phyloP scores from a whole-genome alignment of 1,284 basidiomycete genomes.

The Golubevia pallescens region DNA sequence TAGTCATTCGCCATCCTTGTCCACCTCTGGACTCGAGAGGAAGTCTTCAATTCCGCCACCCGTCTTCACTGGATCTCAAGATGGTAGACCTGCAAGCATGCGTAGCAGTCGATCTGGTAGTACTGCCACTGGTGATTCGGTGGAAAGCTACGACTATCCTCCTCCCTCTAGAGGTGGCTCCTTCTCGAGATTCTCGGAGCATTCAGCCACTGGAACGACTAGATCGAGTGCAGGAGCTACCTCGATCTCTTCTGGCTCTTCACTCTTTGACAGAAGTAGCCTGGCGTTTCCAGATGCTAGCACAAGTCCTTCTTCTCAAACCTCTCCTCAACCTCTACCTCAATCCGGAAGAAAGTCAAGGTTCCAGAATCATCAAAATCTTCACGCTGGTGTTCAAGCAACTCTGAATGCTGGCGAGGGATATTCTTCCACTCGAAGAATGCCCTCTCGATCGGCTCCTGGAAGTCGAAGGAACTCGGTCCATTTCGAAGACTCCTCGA shows the following conservation, averaged over 20 bases:
- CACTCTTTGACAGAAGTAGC: neutral
- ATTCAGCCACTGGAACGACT: neutral
- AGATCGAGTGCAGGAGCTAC: neutral
- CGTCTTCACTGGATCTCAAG: neutral
- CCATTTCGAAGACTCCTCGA: slow-evolving; percentile 8
- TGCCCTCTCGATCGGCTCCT: slow-evolving; percentile 32
- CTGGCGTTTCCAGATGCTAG: neutral
- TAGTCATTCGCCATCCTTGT: neutral
- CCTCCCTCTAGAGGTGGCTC: neutral
- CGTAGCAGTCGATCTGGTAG: neutral
- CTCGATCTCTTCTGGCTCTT: neutral
- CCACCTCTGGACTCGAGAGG: neutral
- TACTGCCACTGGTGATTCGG: neutral
- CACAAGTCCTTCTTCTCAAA: neutral
- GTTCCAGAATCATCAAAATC: slow-evolving; percentile 5
- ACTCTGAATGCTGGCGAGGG: slow-evolving; percentile 12
- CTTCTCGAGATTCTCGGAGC: neutral
- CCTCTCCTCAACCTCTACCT: neutral
- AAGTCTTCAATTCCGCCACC: neutral
- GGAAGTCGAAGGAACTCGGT: slow-evolving; percentile 31
- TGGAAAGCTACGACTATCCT: neutral
- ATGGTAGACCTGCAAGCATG: neutral
- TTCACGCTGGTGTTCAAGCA: slow-evolving; percentile 31
- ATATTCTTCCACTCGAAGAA: slow-evolving; percentile 24
- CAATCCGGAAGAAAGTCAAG: neutral